Percentiles rank a stretch among this genome's conserved stretches.
phyloP scores from a whole-genome alignment of 1,139 yeast species.

The Saccharomyces hybrid region DNA sequence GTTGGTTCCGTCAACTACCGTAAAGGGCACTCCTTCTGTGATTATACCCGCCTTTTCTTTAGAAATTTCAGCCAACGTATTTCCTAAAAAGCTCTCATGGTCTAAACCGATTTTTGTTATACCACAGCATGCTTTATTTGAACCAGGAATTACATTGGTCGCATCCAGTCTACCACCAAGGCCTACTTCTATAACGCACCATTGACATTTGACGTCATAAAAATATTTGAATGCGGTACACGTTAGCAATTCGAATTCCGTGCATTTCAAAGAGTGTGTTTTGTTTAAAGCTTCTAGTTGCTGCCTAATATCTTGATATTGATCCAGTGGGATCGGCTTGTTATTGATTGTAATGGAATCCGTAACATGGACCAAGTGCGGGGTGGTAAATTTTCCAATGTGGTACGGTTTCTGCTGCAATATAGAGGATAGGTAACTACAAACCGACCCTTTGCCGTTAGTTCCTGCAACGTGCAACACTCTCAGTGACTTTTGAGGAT shows the following conservation, averaged over 20 bases:
- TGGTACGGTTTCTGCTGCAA: conserved; percentile 38
- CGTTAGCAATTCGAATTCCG: conserved; percentile 80
- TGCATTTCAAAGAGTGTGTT: conserved; percentile 48
- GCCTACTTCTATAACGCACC: conserved; percentile 84
- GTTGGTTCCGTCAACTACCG: conserved; percentile 70
- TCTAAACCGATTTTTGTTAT: conserved; percentile 81
- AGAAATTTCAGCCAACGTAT: conserved; percentile 57
- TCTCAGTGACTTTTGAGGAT: conserved; percentile 57
- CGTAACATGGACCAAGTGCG: conserved; percentile 64
- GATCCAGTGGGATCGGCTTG: conserved; percentile 41
- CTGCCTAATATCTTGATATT: conserved; percentile 42
- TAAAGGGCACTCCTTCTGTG: conserved; percentile 46
- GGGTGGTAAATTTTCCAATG: conserved; percentile 75
- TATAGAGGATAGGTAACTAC: conserved; percentile 66
- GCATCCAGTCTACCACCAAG: conserved; percentile 85
- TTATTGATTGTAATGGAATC: conserved; percentile 70
- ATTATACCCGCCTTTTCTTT: conserved; percentile 78
- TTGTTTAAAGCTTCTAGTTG: conserved; percentile 32
- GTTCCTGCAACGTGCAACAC: conserved; percentile 88
- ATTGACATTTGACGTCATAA: conserved; percentile 47
- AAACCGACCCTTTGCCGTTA: conserved; percentile 88
- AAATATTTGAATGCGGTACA: conserved; percentile 78
- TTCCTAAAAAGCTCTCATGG: conserved; percentile 70
- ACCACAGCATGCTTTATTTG: conserved; percentile 51
- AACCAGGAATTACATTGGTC: conserved; percentile 54